Conservation (phyloP, 2,329 filamentous ascomycete genomes). For the Ophiostoma triangulosporum region DNA sequence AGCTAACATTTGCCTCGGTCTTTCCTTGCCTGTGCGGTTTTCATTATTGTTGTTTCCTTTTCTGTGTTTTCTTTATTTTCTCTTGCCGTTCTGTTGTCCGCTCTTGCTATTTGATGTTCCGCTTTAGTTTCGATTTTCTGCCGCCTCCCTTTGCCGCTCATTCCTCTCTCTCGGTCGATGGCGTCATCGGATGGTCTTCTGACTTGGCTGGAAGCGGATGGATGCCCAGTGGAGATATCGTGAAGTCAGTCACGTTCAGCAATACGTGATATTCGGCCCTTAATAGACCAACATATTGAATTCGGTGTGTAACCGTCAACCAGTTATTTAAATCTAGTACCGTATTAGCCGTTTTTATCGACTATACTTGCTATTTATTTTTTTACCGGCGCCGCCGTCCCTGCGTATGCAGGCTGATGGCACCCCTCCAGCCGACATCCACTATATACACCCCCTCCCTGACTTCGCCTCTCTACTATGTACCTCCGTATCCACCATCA, state of each 20-base stretch:
- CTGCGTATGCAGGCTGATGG: too few species aligned
- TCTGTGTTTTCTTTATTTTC: neutral
- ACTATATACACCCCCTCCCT: conserved; percentile 5
- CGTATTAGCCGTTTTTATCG: too few species aligned
- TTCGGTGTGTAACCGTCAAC: too few species aligned
- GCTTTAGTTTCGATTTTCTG: too few species aligned
- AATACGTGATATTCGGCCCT: neutral
- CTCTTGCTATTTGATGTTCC: neutral
- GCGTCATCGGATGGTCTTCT: neutral
- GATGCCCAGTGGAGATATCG: neutral
- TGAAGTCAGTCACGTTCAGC: too few species aligned
- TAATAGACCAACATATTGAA: too few species aligned
- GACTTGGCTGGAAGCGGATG: neutral
- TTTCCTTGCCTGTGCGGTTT: neutral
- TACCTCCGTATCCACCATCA: neutral
- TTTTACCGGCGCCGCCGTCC: neutral
- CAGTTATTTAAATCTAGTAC: too few species aligned
- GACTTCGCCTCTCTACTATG: conserved; percentile 10
- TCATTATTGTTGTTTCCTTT: neutral
- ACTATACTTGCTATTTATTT: too few species aligned
- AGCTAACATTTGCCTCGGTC: too few species aligned
- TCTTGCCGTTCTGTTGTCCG: neutral
- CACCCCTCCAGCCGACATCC: neutral
- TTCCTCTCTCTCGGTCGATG: neutral
- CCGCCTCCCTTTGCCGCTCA: too few species aligned